Evolutionary conservation across 2,329 filamentous ascomycete genomes (phyloP), one percentile per base, ranked within the genome.

Genomic region (Microdochium bolleyi): DNA sequence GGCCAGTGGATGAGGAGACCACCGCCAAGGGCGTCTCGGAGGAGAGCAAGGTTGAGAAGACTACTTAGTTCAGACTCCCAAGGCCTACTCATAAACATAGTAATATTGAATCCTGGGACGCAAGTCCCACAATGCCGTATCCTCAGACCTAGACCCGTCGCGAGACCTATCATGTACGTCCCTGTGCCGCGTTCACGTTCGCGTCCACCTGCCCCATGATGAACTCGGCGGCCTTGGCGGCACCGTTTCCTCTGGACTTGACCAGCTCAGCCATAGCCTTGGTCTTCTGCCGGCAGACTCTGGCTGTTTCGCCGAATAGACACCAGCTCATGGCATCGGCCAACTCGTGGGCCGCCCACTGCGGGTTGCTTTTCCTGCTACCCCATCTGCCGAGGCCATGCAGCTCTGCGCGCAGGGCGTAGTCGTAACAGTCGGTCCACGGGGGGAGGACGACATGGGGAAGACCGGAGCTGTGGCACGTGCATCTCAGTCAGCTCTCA

Each of bases 371-470:
- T 8, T 30, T 55, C 7, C 50, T 59, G 50, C 53, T 64, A 0
- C 60, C 65, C 48, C 57, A 64, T 3, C 61, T 58, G 2, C 74
- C 74, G 22, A 78, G 65, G 1, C 71, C 72, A 0, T 76, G 63
- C 55, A 66, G 61, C 59, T 77, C 74, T 9, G 67, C 71, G 0
- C 74, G 65, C 49, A 67, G 64, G 3, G 72, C 74, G 52, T 70
- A 77, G 49, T 77, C 74, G 55, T 75, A 76, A 24, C 67, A 71
- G 55, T 77, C 74, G 1, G 69, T 62, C 75, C 74, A 77, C 3
- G 65, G 56, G 1, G 74, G 73, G 0, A 78, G 61, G 3, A 76
- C 55, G 3, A 77, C 62, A 37, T 77, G 75, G 1, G 74, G 74
- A 14, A 75, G 60, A 0, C 73, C 75, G 13, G 69, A 66, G 16